phyloP scores from a whole-genome alignment of 2,329 filamentous ascomycete species.

The Penicillium hordei region DNA sequence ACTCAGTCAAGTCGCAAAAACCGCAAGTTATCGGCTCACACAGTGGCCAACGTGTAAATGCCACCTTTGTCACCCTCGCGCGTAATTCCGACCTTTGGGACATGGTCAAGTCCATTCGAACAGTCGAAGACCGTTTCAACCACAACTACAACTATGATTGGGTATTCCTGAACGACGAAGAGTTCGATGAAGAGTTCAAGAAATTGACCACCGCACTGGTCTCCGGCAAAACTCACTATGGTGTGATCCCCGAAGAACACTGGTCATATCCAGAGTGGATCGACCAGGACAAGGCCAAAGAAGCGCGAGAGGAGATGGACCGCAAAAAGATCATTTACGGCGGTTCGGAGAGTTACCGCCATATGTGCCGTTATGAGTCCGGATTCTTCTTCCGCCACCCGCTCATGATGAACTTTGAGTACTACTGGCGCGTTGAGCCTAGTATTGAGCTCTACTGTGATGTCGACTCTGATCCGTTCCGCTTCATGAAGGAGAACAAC shows the following conservation, averaged over 20 bases:
- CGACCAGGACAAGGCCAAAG: conserved; percentile 87
- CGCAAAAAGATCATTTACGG: conserved; percentile 97
- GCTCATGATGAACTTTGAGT: conserved; percentile 94
- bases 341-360: conserved; percentile 92
- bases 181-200: conserved; percentile 91
- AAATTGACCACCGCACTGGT: conserved; percentile 84
- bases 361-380: conserved; percentile 99
- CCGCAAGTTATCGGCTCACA: conserved; percentile 49
- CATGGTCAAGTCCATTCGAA: conserved; percentile 90
- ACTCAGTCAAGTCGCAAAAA: conserved; percentile 21
- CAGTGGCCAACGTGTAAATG: conserved; percentile 77
- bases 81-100: conserved; percentile 96
- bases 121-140: conserved; percentile 98
- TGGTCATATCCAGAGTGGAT: conserved; percentile 98
- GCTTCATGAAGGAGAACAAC: conserved; percentile 89
- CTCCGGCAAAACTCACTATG: conserved; percentile 91
- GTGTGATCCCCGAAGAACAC: conserved; percentile 83
- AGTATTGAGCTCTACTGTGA: conserved; percentile 96
- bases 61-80: conserved; percentile 93
- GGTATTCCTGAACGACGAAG: conserved; percentile 97
- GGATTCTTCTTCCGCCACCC: conserved; percentile 98
- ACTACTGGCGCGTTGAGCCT: conserved; percentile 99
- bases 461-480: conserved; percentile 93
- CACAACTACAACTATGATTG: conserved; percentile 95
- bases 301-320: conserved; percentile 91